These are phyloP conservation scores for Bipolaris gigantea DNA, from an alignment of 2,329 filamentous ascomycete species.

Conservation along the genomic window DNA sequence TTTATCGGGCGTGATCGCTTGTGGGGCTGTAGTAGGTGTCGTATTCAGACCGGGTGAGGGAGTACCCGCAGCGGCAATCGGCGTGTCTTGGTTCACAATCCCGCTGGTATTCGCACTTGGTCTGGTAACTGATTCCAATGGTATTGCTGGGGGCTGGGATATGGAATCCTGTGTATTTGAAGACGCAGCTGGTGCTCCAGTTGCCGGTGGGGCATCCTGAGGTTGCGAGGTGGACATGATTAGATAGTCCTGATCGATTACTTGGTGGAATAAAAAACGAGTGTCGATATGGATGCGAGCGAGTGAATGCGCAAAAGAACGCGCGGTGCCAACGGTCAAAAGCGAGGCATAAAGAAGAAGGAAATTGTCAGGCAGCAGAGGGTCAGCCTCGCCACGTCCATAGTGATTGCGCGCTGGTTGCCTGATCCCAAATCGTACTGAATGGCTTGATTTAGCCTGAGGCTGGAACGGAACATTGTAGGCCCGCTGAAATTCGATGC, in stretches of 20 bases:
- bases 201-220: conserved; percentile 2
- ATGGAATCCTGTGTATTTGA: not conserved
- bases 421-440: conserved; percentile 8
- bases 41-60: conserved; percentile 4
- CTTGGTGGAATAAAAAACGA: conserved; percentile 4
- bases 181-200: not conserved
- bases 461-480: not conserved
- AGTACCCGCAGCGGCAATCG: conserved; percentile 4
- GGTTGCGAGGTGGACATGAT: conserved; percentile 18
- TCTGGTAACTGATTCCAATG: conserved; percentile 2
- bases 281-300: conserved; percentile 3
- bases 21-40: conserved; percentile 1
- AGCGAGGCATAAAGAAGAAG: conserved; percentile 6
- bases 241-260: not conserved
- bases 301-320: conserved; percentile 14
- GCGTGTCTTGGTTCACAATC: conserved; percentile 1
- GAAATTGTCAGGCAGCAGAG: conserved; percentile 2
- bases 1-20: conserved; percentile 9
- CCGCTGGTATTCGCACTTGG: not conserved
- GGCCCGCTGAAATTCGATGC: not conserved
- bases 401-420: conserved; percentile 4
- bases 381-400: not conserved
- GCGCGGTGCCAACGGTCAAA: conserved; percentile 4
- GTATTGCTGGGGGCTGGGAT: not conserved
- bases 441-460: conserved; percentile 8